Evolutionary conservation across 768 basidiomycete species (phyloP).

Genomic region (Tubosaeta sp.): DNA sequence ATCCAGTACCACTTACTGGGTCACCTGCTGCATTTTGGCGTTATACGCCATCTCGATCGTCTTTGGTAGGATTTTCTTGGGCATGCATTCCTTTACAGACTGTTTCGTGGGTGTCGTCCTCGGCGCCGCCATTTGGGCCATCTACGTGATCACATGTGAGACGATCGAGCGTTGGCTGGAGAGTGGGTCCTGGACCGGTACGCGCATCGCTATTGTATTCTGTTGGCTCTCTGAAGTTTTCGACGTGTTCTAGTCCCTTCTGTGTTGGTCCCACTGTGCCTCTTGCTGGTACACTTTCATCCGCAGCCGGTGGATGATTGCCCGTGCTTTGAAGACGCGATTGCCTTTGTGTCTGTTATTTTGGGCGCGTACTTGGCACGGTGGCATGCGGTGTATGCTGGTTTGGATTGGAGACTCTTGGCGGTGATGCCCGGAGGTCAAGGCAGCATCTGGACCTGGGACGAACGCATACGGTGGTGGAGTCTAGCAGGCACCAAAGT

Average conservation of each 20-base stretch:
- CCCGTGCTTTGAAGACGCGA: constrained; percentile 97
- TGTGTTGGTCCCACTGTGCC: constrained; percentile 54
- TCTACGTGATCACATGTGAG: constrained; percentile 33
- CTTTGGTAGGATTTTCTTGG: constrained; percentile 77
- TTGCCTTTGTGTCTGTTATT: constrained; percentile 84
- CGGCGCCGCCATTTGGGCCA: constrained; percentile 62
- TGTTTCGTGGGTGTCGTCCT: constrained; percentile 59
- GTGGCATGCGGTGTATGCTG: constrained; percentile 53
- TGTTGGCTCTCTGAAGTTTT: constrained; percentile 11
- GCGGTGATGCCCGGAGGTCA: constrained; percentile 56
- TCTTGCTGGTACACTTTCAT: constrained; percentile 80
- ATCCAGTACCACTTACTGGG: constrained; percentile 42
- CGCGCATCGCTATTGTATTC: constrained; percentile 13
- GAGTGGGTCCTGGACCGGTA: constrained; percentile 35
- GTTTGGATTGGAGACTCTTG: constrained; percentile 34
- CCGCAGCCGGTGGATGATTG: constrained; percentile 96
- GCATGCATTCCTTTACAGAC: constrained; percentile 85
- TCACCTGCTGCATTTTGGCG: constrained; percentile 41
- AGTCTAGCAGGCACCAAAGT: constrained; percentile 37
- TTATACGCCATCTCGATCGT: constrained; percentile 70
- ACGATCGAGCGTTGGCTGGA: constrained; percentile 42
- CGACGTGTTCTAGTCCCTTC: constrained; percentile 45
- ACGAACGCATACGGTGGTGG: constrained; percentile 35
- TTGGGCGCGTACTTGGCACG: constrained; percentile 66
- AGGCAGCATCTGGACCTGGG: constrained; percentile 34